A percentile compares a stretch with the other conserved stretches of the same genome.
These are phyloP conservation scores for Nakaseomyces delphensis DNA, from an alignment of 1,139 yeast genomes.

Conservation along the genomic window DNA sequence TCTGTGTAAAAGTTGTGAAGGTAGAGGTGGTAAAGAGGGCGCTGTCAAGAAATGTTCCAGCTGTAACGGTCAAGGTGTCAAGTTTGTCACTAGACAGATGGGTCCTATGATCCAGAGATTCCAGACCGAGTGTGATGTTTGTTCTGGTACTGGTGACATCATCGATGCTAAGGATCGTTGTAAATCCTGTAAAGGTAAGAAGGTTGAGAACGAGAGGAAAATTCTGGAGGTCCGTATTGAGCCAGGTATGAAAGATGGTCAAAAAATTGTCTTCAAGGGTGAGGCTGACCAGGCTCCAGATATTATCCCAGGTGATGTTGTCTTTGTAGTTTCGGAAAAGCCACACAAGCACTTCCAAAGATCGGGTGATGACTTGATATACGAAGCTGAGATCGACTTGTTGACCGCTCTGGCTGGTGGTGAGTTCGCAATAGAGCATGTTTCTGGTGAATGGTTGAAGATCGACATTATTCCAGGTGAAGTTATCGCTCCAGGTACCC, in stretches of 20 bases:
- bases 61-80: slow-evolving; percentile 88
- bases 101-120: slow-evolving; percentile 98
- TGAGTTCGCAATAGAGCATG: slow-evolving; percentile 73
- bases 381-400: slow-evolving; percentile 81
- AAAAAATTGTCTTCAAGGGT: slow-evolving; percentile 81
- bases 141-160: slow-evolving; percentile 89
- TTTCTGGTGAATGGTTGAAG: slow-evolving; percentile 82
- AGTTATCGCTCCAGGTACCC: slow-evolving; percentile 74
- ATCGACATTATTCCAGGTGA: slow-evolving; percentile 83
- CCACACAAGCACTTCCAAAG: slow-evolving; percentile 41
- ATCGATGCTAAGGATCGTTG: slow-evolving; percentile 86
- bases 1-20: slow-evolving; percentile 80
- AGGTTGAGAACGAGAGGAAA: slow-evolving; percentile 81
- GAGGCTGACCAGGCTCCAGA: slow-evolving; percentile 98
- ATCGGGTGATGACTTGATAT: slow-evolving; percentile 63
- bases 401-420: slow-evolving; percentile 97
- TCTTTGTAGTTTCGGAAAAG: slow-evolving; percentile 81
- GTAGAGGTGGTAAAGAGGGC: slow-evolving; percentile 93
- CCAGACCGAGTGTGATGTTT: slow-evolving; percentile 88
- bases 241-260: slow-evolving; percentile 97
- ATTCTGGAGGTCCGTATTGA: slow-evolving; percentile 89
- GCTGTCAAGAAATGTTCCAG: slow-evolving; percentile 77
- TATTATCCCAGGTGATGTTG: slow-evolving; percentile 92
- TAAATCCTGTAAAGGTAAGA: slow-evolving; percentile 80
- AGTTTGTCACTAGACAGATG: slow-evolving; percentile 94